Evolutionary conservation across 1,139 yeast species (phyloP).

Genomic region (Candida albicans): DNA sequence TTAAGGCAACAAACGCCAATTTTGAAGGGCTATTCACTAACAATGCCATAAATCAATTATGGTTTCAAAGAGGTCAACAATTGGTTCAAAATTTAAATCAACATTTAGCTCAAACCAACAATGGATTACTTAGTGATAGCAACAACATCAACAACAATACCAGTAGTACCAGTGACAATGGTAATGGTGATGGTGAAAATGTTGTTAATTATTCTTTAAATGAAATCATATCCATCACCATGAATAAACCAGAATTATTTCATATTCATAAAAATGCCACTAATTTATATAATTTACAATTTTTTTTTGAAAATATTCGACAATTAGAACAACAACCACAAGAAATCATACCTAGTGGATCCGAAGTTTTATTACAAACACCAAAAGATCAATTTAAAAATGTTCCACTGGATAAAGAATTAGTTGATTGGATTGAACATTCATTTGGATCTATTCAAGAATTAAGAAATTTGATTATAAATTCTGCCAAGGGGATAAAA

Average conservation of each 20-base stretch:
- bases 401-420: constrained; percentile 38
- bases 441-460: constrained; percentile 71
- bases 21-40: constrained; percentile 57
- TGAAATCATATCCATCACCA: constrained; percentile 41
- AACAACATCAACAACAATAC: no score
- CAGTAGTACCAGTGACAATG: no score
- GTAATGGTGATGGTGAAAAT: no score
- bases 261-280: constrained; percentile 59
- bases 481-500: constrained; percentile 61
- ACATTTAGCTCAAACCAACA: constrained; percentile 26
- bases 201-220: constrained; percentile 25
- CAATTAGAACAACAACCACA: constrained; percentile 16
- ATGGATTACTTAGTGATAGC: no score
- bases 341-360: constrained; percentile 21
- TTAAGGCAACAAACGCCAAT: constrained; percentile 33
- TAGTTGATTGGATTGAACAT: constrained; percentile 46
- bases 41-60: constrained; percentile 54
- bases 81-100: constrained; percentile 51
- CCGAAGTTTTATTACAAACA: constrained; percentile 40
- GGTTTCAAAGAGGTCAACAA: constrained; percentile 55
- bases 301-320: constrained; percentile 56
- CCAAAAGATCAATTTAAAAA: constrained; percentile 38
- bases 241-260: constrained; percentile 47
- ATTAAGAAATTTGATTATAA: constrained; percentile 60
- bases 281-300: constrained; percentile 57